Evolutionary conservation across 257 asterid genomes (phyloP).

Genomic region (Dorcoceras hygrometricum): DNA sequence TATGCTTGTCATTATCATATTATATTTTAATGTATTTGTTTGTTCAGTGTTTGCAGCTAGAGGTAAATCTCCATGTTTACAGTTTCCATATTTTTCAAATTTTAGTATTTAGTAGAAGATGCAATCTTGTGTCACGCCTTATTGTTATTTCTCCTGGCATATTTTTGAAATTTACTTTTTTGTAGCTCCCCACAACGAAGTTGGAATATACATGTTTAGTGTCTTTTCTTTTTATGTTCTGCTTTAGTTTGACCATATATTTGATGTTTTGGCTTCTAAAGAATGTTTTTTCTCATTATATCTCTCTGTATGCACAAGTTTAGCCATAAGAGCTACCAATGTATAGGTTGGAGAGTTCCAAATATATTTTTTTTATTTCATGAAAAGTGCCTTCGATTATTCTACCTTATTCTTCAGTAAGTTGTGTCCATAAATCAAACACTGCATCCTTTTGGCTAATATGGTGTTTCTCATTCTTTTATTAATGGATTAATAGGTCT

Average conservation of each 20-base stretch:
- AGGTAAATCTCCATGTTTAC: conserved; percentile 7
- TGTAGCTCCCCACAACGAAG: neutral
- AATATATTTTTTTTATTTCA: neutral
- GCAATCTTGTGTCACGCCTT: conserved; percentile 4
- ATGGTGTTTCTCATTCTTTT: neutral
- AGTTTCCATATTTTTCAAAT: neutral
- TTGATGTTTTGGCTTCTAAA: conserved; percentile 3
- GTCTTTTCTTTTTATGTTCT: neutral
- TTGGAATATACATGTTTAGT: neutral
- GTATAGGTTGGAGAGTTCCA: neutral
- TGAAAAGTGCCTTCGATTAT: neutral
- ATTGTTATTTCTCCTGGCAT: neutral
- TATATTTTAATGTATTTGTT: conserved; percentile 16
- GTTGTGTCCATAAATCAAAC: neutral
- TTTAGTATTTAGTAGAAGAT: conserved; percentile 5
- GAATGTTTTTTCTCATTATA: neutral
- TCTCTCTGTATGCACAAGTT: neutral
- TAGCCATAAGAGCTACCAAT: neutral
- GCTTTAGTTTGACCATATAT: neutral
- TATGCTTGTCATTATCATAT: conserved; percentile 1
- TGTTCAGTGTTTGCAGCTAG: conserved; percentile 4
- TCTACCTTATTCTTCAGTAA: neutral
- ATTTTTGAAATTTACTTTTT: neutral
- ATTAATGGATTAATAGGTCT: neutral
- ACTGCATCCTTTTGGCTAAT: conserved; percentile 1